Evolutionary conservation across 2,329 filamentous ascomycete species (phyloP).

Genomic region (Grosmannia serpens): DNA sequence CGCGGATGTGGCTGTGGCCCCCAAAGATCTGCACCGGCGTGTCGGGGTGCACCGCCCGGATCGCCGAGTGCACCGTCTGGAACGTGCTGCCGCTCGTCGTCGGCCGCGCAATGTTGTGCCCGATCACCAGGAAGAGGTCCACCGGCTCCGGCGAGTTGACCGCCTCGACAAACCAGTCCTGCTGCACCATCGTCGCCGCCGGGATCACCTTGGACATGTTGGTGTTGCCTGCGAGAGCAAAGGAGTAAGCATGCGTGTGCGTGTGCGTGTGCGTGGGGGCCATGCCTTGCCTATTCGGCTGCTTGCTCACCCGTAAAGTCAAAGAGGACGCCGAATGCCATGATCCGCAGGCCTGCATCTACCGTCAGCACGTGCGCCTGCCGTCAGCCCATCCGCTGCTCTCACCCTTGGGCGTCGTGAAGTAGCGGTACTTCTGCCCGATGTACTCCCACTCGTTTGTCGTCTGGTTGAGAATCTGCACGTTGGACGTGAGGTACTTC

Average conservation of each 20-base stretch:
- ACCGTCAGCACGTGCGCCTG: background rate
- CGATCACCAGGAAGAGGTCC: slow-evolving; percentile 52
- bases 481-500: slow-evolving; percentile 33
- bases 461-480: slow-evolving; percentile 28
- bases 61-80: slow-evolving; percentile 39
- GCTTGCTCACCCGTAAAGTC: slow-evolving; percentile 30
- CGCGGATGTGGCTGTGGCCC: slow-evolving; percentile 53
- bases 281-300: too few relatives aligned
- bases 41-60: slow-evolving; percentile 42
- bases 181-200: slow-evolving; percentile 35
- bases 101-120: slow-evolving; percentile 48
- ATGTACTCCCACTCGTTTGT: slow-evolving; percentile 29
- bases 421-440: slow-evolving; percentile 31
- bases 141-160: slow-evolving; percentile 41
- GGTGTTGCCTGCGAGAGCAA: slow-evolving; percentile 45
- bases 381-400: background rate
- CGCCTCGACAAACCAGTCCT: slow-evolving; percentile 49
- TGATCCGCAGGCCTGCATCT: slow-evolving; percentile 24
- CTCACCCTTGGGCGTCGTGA: slow-evolving; percentile 24
- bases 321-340: slow-evolving; percentile 33
- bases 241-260: too few relatives aligned
- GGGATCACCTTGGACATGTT: slow-evolving; percentile 50
- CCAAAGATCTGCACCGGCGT: slow-evolving; percentile 55
- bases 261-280: too few relatives aligned
- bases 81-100: slow-evolving; percentile 31